Conservation (phyloP, 257 asterid genomes). For the Apocynum venetum region DNA sequence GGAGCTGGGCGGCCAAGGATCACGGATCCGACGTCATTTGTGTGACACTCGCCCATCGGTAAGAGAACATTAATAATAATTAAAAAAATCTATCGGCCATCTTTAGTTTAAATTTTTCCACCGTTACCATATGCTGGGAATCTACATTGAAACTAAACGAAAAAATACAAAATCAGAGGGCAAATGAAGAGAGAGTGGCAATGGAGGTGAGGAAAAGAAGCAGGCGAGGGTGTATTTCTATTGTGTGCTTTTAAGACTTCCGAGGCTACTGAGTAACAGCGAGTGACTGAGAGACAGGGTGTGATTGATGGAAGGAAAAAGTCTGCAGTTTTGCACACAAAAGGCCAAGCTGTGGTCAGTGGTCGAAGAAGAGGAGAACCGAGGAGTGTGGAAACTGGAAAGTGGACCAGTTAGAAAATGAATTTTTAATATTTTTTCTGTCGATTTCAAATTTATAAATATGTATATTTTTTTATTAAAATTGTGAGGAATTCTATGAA, state of each 20-base stretch:
- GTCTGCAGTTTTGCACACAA: constrained; percentile 1
- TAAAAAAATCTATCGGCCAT: neutral
- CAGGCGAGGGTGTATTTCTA: neutral
- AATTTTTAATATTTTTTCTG: no score
- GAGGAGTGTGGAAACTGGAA: neutral
- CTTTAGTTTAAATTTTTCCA: neutral
- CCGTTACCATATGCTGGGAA: neutral
- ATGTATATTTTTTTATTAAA: no score
- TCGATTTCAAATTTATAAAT: no score
- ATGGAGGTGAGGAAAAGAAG: neutral
- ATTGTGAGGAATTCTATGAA: no score
- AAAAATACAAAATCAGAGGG: neutral
- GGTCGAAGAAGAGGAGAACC: neutral
- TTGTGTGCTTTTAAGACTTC: neutral
- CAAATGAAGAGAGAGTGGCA: neutral
- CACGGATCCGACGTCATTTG: constrained; percentile 45
- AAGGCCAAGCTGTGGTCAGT: neutral
- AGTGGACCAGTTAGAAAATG: neutral
- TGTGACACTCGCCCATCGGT: constrained; percentile 41
- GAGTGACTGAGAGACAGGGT: neutral
- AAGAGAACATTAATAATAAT: neutral
- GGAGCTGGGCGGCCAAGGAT: constrained; percentile 47
- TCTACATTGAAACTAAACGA: neutral
- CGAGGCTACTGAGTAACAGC: neutral
- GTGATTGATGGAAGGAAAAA: neutral